phyloP scores from a whole-genome alignment of 75 land plant genomes.

The Picea glauca region DNA sequence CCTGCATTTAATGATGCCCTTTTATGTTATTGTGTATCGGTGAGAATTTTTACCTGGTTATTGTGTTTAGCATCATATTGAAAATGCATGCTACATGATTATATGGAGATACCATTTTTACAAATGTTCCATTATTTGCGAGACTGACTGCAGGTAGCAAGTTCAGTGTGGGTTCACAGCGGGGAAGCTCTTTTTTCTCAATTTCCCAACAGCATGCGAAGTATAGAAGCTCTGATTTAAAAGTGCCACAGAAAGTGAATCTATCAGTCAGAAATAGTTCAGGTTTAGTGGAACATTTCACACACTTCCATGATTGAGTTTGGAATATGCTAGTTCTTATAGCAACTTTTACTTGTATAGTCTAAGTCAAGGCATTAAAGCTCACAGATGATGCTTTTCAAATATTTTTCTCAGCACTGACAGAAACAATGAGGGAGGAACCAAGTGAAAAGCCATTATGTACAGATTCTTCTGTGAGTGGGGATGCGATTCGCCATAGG shows the following conservation, averaged over 20 bases:
- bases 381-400: background rate
- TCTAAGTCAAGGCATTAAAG: background rate
- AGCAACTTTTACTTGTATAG: background rate
- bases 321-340: background rate
- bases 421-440: slow-evolving; percentile 40
- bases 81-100: background rate
- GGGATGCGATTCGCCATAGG: slow-evolving; percentile 70
- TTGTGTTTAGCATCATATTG: background rate
- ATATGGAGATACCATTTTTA: background rate
- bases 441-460: slow-evolving; percentile 16
- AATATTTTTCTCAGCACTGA: slow-evolving; percentile 18
- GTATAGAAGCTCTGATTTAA: background rate
- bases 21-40: background rate
- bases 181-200: background rate
- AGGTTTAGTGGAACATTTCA: background rate
- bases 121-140: background rate
- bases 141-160: slow-evolving; percentile 10
- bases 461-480: slow-evolving; percentile 39
- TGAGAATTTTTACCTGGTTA: background rate
- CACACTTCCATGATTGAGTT: background rate
- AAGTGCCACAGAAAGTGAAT: background rate
- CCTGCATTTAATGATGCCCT: background rate
- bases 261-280: slow-evolving; percentile 10
- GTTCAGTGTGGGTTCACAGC: slow-evolving; percentile 7
- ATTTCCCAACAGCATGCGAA: slow-evolving; percentile 2